Conservation (phyloP, 202 grass and related monocot species). For the Saccharum hybrid region DNA sequence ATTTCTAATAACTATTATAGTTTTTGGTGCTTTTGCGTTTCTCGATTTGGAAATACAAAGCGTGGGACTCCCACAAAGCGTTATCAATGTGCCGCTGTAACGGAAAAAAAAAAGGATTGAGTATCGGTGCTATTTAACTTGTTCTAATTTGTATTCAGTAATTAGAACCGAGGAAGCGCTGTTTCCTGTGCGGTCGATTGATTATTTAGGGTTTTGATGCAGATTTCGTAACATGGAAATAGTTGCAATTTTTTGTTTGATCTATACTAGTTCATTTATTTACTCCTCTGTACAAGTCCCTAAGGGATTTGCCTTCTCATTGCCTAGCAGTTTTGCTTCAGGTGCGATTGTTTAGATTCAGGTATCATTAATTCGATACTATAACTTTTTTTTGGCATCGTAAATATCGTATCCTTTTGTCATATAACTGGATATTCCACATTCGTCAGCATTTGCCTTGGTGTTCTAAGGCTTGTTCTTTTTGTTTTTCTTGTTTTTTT, state of each 20-base stretch:
- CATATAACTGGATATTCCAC: slow-evolving; percentile 24
- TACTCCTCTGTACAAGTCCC: not conserved
- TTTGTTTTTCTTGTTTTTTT: too few species aligned
- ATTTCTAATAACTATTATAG: not conserved
- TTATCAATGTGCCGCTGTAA: slow-evolving; percentile 27
- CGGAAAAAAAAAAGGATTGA: not conserved
- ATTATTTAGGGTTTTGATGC: not conserved
- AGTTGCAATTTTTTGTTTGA: not conserved
- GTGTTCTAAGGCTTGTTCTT: too few species aligned
- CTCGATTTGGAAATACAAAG: slow-evolving; percentile 41
- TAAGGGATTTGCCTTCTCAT: not conserved
- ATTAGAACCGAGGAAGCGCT: not conserved
- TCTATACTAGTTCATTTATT: not conserved
- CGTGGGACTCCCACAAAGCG: too few species aligned
- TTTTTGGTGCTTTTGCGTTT: not conserved
- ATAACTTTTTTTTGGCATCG: not conserved
- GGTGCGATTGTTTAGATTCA: not conserved
- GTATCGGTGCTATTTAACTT: slow-evolving; percentile 14
- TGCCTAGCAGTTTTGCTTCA: not conserved
- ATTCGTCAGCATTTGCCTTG: not conserved
- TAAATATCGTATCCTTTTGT: slow-evolving; percentile 18
- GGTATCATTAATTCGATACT: not conserved
- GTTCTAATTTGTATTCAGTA: not conserved
- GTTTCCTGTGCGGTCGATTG: not conserved
- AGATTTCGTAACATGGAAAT: not conserved